These are phyloP conservation scores for Melampsora larici-populina DNA, from an alignment of 1,284 basidiomycete genomes.

Conservation along the genomic window DNA sequence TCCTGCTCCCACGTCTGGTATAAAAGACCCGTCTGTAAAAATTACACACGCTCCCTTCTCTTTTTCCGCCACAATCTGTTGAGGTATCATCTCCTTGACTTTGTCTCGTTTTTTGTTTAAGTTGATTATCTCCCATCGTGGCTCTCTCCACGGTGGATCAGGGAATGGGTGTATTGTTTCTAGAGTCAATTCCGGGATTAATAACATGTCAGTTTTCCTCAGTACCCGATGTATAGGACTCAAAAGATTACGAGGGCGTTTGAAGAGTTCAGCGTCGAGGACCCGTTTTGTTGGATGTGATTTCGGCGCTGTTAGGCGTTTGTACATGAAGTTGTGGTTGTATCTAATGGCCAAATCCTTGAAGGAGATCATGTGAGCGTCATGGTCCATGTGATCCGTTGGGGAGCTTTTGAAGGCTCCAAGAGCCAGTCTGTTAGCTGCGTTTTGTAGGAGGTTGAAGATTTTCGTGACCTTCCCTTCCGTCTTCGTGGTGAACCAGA, in stretches of 20 bases:
- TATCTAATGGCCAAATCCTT: neutral
- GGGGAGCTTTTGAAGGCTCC: no score
- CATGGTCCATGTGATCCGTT: neutral
- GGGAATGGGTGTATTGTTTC: neutral
- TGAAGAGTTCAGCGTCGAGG: neutral
- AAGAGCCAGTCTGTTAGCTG: no score
- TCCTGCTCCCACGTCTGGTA: neutral
- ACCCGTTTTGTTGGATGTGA: neutral
- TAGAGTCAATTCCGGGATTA: no score
- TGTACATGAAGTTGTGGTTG: no score
- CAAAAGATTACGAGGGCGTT: no score
- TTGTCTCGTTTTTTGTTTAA: neutral
- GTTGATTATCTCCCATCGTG: neutral
- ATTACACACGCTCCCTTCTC: no score
- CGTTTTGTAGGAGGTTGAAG: no score
- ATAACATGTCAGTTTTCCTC: no score
- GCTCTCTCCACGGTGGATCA: neutral
- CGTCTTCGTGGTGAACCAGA: neutral
- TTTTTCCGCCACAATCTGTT: neutral
- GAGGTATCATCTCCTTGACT: neutral
- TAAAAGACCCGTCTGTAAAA: neutral
- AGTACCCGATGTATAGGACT: no score
- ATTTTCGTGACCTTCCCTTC: no score
- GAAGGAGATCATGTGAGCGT: neutral
- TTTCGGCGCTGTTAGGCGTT: neutral